Evolutionary conservation across 768 basidiomycete species (phyloP), one percentile per base, ranked within the genome.

Genomic region (Podaxis sp.): DNA sequence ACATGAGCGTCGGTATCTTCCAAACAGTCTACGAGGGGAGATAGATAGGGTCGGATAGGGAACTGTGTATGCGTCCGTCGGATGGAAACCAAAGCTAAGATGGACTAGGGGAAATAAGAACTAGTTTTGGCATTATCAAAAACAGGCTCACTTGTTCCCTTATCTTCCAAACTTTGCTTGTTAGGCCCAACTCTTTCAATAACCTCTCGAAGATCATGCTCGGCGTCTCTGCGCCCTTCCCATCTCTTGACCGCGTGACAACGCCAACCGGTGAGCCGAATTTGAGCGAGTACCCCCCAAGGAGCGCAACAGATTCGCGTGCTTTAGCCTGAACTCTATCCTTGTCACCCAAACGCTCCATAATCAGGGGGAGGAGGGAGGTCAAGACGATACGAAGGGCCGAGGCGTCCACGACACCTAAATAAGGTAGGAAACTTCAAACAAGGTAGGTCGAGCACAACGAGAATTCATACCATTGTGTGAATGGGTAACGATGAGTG

Each of bases 1-100:
- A 98, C 97, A 67, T 87, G 85, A 19, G 90, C 85, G 70, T 99
- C 97, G 1, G 87, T 85, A 74, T 98, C 96, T 77, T 98, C 93
- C 33, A 99, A 80, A 41, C 88, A 80, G 59, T 89, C 91, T 37
- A 98, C 93, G 55, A 99, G 84, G 12, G 82, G 75, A 1, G 90
- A 74, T 36, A 96, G 83, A 75, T 90, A 98, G 4, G 91, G 84
- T 50, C 90, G 83, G 47, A 97, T 85, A 38, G 93, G 93, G 63
- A 94, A 93, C 49, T 84, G 78, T 68, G 85, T 83, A 71, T 91
- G 85, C 49, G 76, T 72, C 40, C 89, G 86, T 56, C 92, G 88
- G 67, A 94, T 83, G 67, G 89, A 82, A 17, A 90, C 89, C 7
- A 94, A 80, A 17, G 85, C 80, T 50, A 90, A 71, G 49, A 93